phyloP scores from a whole-genome alignment of 2,329 filamentous ascomycete species.

The Exophiala lecanii-corni region DNA sequence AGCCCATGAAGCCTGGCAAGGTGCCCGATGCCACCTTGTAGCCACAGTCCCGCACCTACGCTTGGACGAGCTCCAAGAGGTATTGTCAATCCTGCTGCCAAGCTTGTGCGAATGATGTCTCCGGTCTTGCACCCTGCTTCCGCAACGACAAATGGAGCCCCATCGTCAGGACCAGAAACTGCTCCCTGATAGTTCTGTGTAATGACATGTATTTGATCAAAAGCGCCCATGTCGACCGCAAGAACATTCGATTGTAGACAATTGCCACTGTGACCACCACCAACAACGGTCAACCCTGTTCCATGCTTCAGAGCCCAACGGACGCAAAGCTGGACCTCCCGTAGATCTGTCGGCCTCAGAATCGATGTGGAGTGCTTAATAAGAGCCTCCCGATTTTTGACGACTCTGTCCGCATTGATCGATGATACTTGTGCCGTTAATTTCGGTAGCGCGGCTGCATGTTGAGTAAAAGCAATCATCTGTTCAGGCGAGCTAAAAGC shows the following conservation, averaged over 20 bases:
- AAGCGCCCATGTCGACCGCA: constrained; percentile 55
- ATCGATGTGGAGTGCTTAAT: constrained; percentile 42
- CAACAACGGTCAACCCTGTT: constrained; percentile 47
- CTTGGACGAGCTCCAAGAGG: constrained; percentile 59
- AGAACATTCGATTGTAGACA: constrained; percentile 52
- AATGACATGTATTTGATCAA: constrained; percentile 48
- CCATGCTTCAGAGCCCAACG: constrained; percentile 50
- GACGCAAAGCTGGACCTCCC: constrained; percentile 53
- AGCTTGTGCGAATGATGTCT: constrained; percentile 48
- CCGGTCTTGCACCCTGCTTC: constrained; percentile 54
- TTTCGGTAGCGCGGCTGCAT: constrained; percentile 43
- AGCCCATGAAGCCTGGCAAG: constrained; percentile 54
- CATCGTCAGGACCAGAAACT: constrained; percentile 18
- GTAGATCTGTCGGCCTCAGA: constrained; percentile 43
- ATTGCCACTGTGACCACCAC: constrained; percentile 58
- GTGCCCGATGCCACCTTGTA: constrained; percentile 63
- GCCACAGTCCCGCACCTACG: constrained; percentile 59
- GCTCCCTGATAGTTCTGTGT: constrained; percentile 17
- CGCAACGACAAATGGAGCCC: constrained; percentile 45
- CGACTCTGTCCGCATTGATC: constrained; percentile 22
- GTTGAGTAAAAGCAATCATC: constrained; percentile 49
- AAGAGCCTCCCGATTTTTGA: constrained; percentile 53
- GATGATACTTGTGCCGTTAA: constrained; percentile 42
- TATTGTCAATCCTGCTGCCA: constrained; percentile 49
- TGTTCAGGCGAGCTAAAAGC: constrained; percentile 46